phyloP scores from a whole-genome alignment of 768 basidiomycete species.

The Lactarius sanguifluus region DNA sequence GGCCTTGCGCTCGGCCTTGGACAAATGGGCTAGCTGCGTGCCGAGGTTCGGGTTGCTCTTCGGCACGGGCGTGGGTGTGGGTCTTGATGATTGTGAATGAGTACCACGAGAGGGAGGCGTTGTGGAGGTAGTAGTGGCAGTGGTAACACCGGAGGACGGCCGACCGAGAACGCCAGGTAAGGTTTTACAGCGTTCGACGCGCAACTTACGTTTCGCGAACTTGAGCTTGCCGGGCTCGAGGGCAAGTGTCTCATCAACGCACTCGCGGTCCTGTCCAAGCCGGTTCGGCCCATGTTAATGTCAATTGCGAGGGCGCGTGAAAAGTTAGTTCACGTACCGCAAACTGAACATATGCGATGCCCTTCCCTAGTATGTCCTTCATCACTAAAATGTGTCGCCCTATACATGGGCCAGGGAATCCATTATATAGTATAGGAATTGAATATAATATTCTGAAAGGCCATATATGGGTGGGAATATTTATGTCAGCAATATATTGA shows the following conservation, averaged over 20 bases:
- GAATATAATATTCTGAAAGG: no score
- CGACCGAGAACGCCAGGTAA: slow-evolving; percentile 40
- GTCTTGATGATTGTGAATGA: slow-evolving; percentile 16
- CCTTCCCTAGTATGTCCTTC: slow-evolving; percentile 92
- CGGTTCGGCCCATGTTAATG: not conserved
- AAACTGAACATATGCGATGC: slow-evolving; percentile 92
- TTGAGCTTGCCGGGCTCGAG: slow-evolving; percentile 75
- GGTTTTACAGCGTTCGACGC: slow-evolving; percentile 88
- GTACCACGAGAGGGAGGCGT: slow-evolving; percentile 20
- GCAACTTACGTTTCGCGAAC: slow-evolving; percentile 89
- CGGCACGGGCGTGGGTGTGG: slow-evolving; percentile 42
- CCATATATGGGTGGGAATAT: no score
- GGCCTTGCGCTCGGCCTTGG: slow-evolving; percentile 84
- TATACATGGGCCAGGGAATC: no score
- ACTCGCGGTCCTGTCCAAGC: slow-evolving; percentile 70
- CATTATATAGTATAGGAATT: no score
- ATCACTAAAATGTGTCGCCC: no score
- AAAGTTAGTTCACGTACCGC: slow-evolving; percentile 48
- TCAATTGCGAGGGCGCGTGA: not conserved
- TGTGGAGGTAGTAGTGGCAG: slow-evolving; percentile 13
- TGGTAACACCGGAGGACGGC: slow-evolving; percentile 30
- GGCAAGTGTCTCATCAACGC: slow-evolving; percentile 89
- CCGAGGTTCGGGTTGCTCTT: slow-evolving; percentile 86
- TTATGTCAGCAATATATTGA: no score
- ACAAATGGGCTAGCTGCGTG: slow-evolving; percentile 68